Percentiles rank a stretch among this genome's conserved stretches.
Evolutionary conservation across 2,329 filamentous ascomycete genomes (phyloP).

Genomic region (Fusarium udum): DNA sequence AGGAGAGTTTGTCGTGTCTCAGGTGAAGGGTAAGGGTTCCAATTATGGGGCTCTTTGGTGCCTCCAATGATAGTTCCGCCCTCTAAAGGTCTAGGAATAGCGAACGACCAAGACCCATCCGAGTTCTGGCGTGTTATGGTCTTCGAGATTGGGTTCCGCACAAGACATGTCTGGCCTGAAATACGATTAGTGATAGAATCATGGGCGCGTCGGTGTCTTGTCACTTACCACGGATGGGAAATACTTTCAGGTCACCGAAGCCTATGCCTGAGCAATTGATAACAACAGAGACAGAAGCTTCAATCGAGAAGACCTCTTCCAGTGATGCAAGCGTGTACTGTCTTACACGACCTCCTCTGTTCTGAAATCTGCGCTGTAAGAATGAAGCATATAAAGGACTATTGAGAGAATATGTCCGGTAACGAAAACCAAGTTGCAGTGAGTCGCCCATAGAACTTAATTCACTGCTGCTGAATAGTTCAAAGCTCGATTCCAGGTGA

Average conservation of each 20-base stretch:
- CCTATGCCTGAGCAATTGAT: constrained; percentile 1
- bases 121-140: neutral
- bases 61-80: neutral
- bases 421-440: neutral
- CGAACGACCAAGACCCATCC: constrained; percentile 1
- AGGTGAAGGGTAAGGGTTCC: neutral
- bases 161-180: constrained; percentile 3
- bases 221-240: neutral
- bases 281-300: neutral
- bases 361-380: neutral
- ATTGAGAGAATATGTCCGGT: neutral
- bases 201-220: fast-evolving
- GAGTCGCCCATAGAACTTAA: neutral
- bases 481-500: neutral
- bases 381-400: neutral
- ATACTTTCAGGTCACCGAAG: neutral
- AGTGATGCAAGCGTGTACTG: neutral
- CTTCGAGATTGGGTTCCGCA: neutral
- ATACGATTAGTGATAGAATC: neutral
- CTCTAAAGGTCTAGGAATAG: constrained; percentile 2
- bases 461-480: neutral
- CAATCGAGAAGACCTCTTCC: neutral
- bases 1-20: neutral
- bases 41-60: neutral
- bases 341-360: neutral